phyloP scores from a whole-genome alignment of 192 early-diverging fungal species.

The Coemansia sp. region DNA sequence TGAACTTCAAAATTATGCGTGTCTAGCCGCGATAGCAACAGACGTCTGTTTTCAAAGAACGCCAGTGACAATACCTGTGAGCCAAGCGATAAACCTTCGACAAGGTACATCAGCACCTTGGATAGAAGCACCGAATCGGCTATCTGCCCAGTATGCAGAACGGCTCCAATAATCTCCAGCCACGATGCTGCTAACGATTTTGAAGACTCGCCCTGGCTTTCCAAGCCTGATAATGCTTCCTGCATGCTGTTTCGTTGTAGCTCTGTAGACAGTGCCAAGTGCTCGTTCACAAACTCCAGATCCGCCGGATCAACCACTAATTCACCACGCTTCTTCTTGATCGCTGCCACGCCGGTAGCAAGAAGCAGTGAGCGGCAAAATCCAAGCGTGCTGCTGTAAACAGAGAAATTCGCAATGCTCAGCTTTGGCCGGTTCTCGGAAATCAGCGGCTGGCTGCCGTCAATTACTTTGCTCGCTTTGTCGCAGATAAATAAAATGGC shows the following conservation, averaged over 20 bases:
- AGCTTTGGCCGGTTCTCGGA: not conserved
- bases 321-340: not conserved
- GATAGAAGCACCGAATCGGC: conserved; percentile 14
- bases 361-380: conserved; percentile 40
- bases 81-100: conserved; percentile 36
- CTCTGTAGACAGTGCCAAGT: conserved; percentile 22
- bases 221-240: conserved; percentile 13
- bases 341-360: conserved; percentile 16
- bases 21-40: conserved; percentile 18
- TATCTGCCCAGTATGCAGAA: not conserved
- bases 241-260: conserved; percentile 29
- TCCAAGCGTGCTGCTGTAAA: conserved; percentile 24
- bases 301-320: conserved; percentile 7
- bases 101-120: conserved; percentile 29
- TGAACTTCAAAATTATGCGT: conserved; percentile 19
- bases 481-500: conserved; percentile 26
- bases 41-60: conserved; percentile 19
- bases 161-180: conserved; percentile 16
- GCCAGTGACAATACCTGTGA: conserved; percentile 11
- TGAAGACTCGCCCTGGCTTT: not conserved
- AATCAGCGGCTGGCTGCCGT: not conserved
- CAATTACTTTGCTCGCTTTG: not conserved
- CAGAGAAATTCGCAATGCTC: conserved; percentile 7
- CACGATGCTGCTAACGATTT: conserved; percentile 10
- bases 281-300: conserved; percentile 27